phyloP scores from a whole-genome alignment of 2,329 filamentous ascomycete genomes.

The Botrytis porri region DNA sequence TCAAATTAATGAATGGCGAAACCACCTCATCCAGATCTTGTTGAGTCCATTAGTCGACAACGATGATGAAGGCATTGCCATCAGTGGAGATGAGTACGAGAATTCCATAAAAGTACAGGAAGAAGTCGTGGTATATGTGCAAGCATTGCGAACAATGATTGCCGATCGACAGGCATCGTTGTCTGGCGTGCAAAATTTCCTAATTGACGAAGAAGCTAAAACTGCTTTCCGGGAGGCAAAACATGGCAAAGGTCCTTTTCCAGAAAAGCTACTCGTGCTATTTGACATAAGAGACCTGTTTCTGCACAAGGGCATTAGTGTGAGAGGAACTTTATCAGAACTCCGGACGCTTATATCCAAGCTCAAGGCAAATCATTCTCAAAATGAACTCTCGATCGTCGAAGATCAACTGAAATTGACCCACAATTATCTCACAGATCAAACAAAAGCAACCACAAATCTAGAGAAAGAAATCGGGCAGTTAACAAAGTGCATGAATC shows the following conservation, averaged over 20 bases:
- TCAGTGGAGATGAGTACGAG: conserved; percentile 86
- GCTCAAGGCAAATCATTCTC: conserved; percentile 60
- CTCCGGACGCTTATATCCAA: conserved; percentile 61
- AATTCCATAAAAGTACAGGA: conserved; percentile 85
- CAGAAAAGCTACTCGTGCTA: conserved; percentile 57
- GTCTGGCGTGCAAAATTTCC: conserved; percentile 71
- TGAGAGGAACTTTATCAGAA: conserved; percentile 68
- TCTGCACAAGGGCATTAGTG: conserved; percentile 54
- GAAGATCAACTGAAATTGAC: conserved; percentile 60
- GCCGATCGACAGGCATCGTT: conserved; percentile 76
- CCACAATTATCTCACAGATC: conserved; percentile 51
- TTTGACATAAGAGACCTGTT: conserved; percentile 47
- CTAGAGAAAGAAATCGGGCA: conserved; percentile 70
- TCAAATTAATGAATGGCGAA: conserved; percentile 71
- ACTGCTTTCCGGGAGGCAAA: conserved; percentile 57
- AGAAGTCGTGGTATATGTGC: conserved; percentile 82
- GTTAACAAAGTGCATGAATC: conserved; percentile 78
- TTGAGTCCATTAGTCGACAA: conserved; percentile 77
- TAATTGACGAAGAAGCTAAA: conserved; percentile 68
- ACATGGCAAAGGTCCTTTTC: conserved; percentile 66
- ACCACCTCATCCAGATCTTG: conserved; percentile 68
- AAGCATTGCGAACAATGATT: conserved; percentile 69
- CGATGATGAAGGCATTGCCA: conserved; percentile 71
- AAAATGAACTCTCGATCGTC: conserved; percentile 63
- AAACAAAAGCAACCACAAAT: conserved; percentile 47